These are phyloP conservation scores for Petrea volubilis DNA, from an alignment of 257 asterid genomes.

Conservation along the genomic window DNA sequence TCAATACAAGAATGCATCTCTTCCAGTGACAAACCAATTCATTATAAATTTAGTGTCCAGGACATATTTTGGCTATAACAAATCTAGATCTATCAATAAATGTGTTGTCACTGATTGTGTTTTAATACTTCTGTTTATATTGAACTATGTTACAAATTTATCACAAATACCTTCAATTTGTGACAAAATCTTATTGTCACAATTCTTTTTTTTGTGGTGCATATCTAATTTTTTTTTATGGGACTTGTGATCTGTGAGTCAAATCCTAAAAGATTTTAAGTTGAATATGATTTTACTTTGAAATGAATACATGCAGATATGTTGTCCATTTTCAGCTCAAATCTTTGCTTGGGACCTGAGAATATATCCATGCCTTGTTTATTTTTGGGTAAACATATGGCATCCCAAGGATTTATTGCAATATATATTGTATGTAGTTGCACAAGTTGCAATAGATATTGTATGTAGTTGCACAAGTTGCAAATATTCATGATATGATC, in stretches of 20 bases:
- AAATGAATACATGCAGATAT: not conserved
- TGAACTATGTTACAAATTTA: too few species aligned
- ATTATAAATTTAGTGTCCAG: too few species aligned
- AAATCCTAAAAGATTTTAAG: conserved; percentile 25
- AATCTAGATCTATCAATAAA: too few species aligned
- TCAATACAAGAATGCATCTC: too few species aligned
- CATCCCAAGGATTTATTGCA: conserved; percentile 26
- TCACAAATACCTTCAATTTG: too few species aligned
- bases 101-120: too few species aligned
- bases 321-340: conserved; percentile 20
- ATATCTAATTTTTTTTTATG: not conserved
- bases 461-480: conserved; percentile 17
- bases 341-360: conserved; percentile 36
- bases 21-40: too few species aligned
- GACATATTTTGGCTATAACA: too few species aligned
- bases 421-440: not conserved
- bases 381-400: conserved; percentile 28
- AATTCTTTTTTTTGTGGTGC: too few species aligned
- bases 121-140: too few species aligned
- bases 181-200: too few species aligned
- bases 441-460: not conserved
- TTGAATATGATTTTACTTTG: conserved; percentile 3
- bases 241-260: conserved; percentile 18
- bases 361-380: conserved; percentile 33
- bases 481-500: not conserved